phyloP scores from a whole-genome alignment of 148 eudicot species.

The Persicaria maculosa region DNA sequence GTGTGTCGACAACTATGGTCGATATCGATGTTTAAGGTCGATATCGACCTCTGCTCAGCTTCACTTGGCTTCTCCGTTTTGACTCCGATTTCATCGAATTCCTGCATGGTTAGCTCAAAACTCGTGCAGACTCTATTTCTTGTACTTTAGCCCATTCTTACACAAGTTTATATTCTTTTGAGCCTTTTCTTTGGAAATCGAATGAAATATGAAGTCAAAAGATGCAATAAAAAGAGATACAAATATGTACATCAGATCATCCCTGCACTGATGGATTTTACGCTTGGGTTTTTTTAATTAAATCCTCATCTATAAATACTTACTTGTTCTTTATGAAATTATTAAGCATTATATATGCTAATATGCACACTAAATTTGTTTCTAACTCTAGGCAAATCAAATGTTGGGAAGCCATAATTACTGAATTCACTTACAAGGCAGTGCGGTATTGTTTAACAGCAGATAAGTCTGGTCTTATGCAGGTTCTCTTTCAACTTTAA shows the following conservation, averaged over 20 bases:
- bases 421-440: conserved; percentile 86
- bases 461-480: conserved; percentile 96
- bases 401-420: conserved; percentile 90
- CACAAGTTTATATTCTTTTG: too few species aligned
- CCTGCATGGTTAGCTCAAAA: too few species aligned
- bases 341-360: not conserved
- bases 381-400: conserved; percentile 62
- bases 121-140: too few species aligned
- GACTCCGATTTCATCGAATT: too few species aligned
- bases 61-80: too few species aligned
- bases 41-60: too few species aligned
- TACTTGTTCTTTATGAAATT: not conserved
- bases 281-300: not conserved
- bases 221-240: too few species aligned
- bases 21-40: too few species aligned
- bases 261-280: not conserved
- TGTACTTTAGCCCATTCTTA: too few species aligned
- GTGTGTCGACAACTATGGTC: too few species aligned
- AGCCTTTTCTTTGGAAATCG: too few species aligned
- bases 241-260: not conserved
- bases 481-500: conserved; percentile 40
- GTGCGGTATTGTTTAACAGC: conserved; percentile 97
- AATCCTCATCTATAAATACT: not conserved
- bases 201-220: too few species aligned
- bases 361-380: not conserved